Evolutionary conservation across 2,329 filamentous ascomycete genomes (phyloP), one percentile per base, ranked within the genome.

Genomic region (Exophiala bonariae): DNA sequence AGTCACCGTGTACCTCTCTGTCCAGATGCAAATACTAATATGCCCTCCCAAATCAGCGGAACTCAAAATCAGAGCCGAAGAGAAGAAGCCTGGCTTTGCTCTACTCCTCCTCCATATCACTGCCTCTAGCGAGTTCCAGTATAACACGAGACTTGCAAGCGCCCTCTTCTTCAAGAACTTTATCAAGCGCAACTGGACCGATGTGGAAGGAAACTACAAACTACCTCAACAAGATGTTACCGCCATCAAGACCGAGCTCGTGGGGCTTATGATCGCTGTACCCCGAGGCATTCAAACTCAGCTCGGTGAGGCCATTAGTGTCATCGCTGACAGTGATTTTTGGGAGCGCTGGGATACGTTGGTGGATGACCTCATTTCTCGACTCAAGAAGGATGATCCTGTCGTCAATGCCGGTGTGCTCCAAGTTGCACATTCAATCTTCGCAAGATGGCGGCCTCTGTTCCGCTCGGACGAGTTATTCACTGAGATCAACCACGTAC

Each of bases 141-240:
- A 78, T 56, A 92, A 88, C 61, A 93, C 88, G 52, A 85, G 93
- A 54, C 83, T 99, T 33, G 83, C 92, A 5, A 89, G 87, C 61
- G 89, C 93, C 20, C 79, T 99, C 50, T 93, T 88, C 74, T 99
- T 99, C 81, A 99, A 99, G 74, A 99, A 99, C 75, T 95, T 96
- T 69, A 90, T 99, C 64, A 87, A 87, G 69, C 83, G 87, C 65
- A 93, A 90, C 76, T 99, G 95, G 82, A 88, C 89, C 76, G 89
- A 97, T 68, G 92, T 96, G 65, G 88, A 96, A 71, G 91, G 93
- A 64, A 86, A 87, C 68, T 93, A 99, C 77, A 93, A 91, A 72
- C 81, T 99, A 30, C 83, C 87, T 10, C 67, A 77, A 52, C 80
- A 88, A 58, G 93, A 97, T 74, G 91, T 99, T 30, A 72, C 76